Conservation (phyloP, 2,329 filamentous ascomycete genomes). For the Fusarium beomiforme region DNA sequence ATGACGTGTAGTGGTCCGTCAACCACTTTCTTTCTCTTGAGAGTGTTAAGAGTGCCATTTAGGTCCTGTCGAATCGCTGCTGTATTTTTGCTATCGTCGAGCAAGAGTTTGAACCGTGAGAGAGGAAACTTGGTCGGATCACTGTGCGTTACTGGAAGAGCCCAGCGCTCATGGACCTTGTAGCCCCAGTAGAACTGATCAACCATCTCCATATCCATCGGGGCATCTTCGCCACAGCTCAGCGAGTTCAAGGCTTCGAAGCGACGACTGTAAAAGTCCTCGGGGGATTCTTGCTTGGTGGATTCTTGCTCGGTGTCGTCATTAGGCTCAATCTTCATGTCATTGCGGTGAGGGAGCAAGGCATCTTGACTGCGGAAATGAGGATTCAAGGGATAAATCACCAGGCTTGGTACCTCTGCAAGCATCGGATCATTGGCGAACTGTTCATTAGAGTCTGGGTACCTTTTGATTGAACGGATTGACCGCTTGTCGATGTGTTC, state of each 20-base stretch:
- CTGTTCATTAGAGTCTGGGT: neutral
- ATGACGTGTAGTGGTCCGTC: neutral
- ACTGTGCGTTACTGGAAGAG: neutral
- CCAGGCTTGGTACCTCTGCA: neutral
- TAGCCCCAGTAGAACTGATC: neutral
- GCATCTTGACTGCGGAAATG: neutral
- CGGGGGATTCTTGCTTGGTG: neutral
- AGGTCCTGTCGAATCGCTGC: neutral
- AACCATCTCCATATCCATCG: too few relatives aligned
- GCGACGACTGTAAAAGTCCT: too few relatives aligned
- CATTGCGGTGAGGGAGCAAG: too few relatives aligned
- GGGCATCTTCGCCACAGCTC: too few relatives aligned
- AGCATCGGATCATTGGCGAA: neutral
- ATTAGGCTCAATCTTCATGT: too few relatives aligned
- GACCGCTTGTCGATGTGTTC: neutral
- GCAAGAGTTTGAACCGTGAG: neutral
- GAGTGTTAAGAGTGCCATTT: neutral
- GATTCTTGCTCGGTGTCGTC: neutral
- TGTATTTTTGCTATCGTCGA: neutral
- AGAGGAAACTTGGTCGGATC: neutral
- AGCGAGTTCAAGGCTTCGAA: too few relatives aligned
- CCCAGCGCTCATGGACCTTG: neutral
- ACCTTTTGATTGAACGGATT: neutral
- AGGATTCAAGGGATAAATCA: neutral
- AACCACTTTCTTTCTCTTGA: neutral